Percentiles rank a stretch among this genome's conserved stretches.
Evolutionary conservation across 2,329 filamentous ascomycete genomes (phyloP).

Genomic region (Paracoccidioides lutzii): DNA sequence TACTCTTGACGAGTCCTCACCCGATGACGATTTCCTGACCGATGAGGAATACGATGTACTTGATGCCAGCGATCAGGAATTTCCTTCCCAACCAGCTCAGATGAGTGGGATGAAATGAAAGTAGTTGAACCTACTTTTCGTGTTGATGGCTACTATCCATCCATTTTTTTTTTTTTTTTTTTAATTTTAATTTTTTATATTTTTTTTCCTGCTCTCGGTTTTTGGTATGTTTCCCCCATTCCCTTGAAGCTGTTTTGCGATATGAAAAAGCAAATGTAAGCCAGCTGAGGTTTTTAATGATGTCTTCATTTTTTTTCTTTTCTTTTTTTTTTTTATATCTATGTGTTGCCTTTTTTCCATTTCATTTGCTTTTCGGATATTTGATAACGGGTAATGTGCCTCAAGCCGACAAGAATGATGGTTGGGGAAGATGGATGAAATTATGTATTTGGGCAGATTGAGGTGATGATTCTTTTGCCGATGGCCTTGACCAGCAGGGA

Average conservation of each 20-base stretch:
- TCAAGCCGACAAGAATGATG: too few relatives aligned
- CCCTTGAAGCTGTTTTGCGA: too few relatives aligned
- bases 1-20: conserved; percentile 35
- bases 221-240: too few relatives aligned
- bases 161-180: background rate
- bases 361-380: background rate
- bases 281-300: background rate
- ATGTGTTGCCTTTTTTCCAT: background rate
- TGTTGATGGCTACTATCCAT: background rate
- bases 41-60: conserved; percentile 98
- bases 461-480: too few relatives aligned
- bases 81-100: conserved; percentile 39
- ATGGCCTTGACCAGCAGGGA: too few relatives aligned
- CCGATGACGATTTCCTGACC: conserved; percentile 62
- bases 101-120: conserved; percentile 4
- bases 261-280: conserved; percentile 1
- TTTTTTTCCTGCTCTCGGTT: too few relatives aligned
- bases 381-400: too few relatives aligned
- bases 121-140: background rate
- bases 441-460: too few relatives aligned
- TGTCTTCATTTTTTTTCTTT: background rate
- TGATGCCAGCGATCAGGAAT: conserved; percentile 87
- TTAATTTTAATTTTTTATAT: background rate
- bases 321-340: background rate
- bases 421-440: too few relatives aligned